Evolutionary conservation across 2,329 filamentous ascomycete genomes (phyloP), one percentile per base, ranked within the genome.

Genomic region (Sporothrix mexicana): DNA sequence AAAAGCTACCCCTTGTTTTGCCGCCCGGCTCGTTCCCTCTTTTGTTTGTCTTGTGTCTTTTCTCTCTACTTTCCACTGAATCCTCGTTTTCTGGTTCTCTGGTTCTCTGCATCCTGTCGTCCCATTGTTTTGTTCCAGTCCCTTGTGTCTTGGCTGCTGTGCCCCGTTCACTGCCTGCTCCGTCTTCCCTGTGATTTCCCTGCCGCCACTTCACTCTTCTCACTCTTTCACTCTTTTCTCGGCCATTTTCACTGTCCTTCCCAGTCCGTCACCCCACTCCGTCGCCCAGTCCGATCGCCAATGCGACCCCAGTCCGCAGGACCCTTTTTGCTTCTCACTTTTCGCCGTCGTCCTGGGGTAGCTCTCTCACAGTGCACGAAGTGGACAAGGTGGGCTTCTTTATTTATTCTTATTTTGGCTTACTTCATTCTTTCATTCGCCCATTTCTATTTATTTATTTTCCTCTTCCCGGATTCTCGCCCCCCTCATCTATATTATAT

Each of bases 101-200:
- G n/a, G n/a, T n/a, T n/a, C n/a, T n/a, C n/a, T n/a, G 7, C 51
- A 51, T 62, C 15, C 2, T 62, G 17, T 6, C 17, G 17, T 30
- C 53, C 20, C 51, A 25, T 12, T 53, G 25, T 49, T 10, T 49
- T 49, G 17, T 51, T 51, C 51, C 51, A 20, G n/a, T 43, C 30
- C n/a, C 13, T 62, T 45, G 36, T 5, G n/a, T 45, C 59, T 45
- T 64, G 59, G 61, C 41, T 49, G 20, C 41, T 66, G 62, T 66
- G 41, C 62, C 62, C 8, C 20, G 57, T 20, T 36, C 30, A 41
- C 15, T 43, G 30, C 57, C 53, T 36, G 2, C 30, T 36, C 13
- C 47, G 47, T 61, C 20, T 36, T 61, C 55, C 23, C 61, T 66
- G 61, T 23, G 41, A 45, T 17, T 41, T 20, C 61, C 30, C 36